Evolutionary conservation across 352 stramenopile genomes (phyloP), one percentile per base, ranked within the genome.

Genomic region (Phytophthora citrophthora): DNA sequence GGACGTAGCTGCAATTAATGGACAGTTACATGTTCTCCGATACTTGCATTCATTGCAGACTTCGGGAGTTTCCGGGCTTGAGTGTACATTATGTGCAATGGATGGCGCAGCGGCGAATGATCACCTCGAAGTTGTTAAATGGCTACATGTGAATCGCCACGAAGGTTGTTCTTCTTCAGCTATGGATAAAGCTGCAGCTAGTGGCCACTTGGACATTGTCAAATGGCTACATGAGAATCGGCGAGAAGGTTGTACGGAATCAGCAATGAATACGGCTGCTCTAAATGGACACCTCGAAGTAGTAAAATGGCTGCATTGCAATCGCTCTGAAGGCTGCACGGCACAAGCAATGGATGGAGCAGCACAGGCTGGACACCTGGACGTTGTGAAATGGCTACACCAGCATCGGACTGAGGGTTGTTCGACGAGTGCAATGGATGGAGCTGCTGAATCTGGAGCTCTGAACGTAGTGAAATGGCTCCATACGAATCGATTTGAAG

Each of bases 51-150:
- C 8, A 13, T 34, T 34, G 29, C 29, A 34, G 29, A 34, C 12
- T 34, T 34, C 29, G 29, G 29, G 29, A 12, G 8, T 34, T 34
- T 13, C 9, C 8, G 29, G 29, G 9, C 8, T 34, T 34, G 29
- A 13, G 8, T 34, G 29, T 34, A 34, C 29, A 10, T 13, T 34
- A 34, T 34, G 4, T 4, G 67, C 62, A 3, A 72, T 79, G 46
- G 68, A 72, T 16, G 27, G 16, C 0, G 61, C 53, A 11, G 46
- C 61, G 2, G 32, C 27, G 5, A 63, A 59, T 50, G 40, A 38
- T 7, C 18, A 55, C 16, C 18, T 69, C 10, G 11, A 49, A 5
- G 32, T 61, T n/a, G 58, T 60, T 2, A 26, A 51, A 26, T 67
- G 39, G 39, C 16, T 27, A 26, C 39, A 39, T 38, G 32, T 59